phyloP scores from a whole-genome alignment of 2,329 filamentous ascomycete species.

The Apiospora rasikravindrae region DNA sequence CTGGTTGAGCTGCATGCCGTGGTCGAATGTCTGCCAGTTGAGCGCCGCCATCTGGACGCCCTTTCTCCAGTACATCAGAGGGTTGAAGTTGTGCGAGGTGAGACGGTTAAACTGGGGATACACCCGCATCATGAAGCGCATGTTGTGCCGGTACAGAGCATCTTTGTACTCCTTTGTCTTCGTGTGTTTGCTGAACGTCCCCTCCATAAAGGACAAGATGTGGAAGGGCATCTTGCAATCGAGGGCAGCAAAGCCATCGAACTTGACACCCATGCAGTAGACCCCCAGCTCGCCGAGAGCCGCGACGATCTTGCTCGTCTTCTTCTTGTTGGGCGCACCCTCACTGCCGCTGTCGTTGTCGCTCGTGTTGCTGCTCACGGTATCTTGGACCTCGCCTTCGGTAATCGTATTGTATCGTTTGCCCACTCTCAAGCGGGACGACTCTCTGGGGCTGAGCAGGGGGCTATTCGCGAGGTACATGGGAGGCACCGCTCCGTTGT shows the following conservation, averaged over 20 bases:
- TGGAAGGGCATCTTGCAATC: conserved; percentile 91
- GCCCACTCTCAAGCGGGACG: conserved; percentile 52
- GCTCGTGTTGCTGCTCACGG: conserved; percentile 69
- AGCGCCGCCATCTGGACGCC: conserved; percentile 97
- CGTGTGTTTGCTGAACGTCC: conserved; percentile 81
- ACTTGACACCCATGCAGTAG: conserved; percentile 77
- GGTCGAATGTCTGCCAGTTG: conserved; percentile 98
- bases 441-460: conserved; percentile 56
- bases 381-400: conserved; percentile 60
- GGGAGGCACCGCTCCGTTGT: conserved; percentile 54
- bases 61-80: conserved; percentile 89
- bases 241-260: conserved; percentile 75
- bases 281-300: conserved; percentile 86
- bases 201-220: conserved; percentile 93
- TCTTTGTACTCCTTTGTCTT: conserved; percentile 77
- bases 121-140: conserved; percentile 88
- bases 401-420: conserved; percentile 64
- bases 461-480: conserved; percentile 61
- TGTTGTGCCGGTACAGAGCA: conserved; percentile 86
- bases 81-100: conserved; percentile 92
- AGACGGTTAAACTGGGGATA: conserved; percentile 86
- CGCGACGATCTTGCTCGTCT: conserved; percentile 84
- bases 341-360: conserved; percentile 77
- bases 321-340: conserved; percentile 60
- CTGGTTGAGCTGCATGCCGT: conserved; percentile 94